Evolutionary conservation across 371 early-diverging fungal species (phyloP).

Genomic region (Mortierella sp.): DNA sequence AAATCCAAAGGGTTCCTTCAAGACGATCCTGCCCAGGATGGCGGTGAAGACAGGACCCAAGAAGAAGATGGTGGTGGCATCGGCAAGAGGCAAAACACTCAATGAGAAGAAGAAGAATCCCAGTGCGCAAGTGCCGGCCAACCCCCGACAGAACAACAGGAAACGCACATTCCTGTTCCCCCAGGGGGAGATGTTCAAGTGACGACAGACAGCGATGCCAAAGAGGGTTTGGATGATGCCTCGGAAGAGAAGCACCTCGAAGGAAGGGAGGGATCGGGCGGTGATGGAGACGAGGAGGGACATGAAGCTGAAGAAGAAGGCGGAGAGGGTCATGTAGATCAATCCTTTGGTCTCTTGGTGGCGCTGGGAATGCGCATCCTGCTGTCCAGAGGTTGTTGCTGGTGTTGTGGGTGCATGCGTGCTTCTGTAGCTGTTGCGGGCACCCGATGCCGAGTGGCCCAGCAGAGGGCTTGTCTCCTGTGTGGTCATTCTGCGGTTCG

Average conservation of each 20-base stretch:
- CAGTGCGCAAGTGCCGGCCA: slow-evolving; percentile 73
- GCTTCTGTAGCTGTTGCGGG: too few relatives aligned
- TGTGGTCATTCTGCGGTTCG: too few relatives aligned
- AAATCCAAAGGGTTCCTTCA: slow-evolving; percentile 72
- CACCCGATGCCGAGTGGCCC: too few relatives aligned
- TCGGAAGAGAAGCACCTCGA: slow-evolving; percentile 78
- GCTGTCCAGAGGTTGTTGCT: too few relatives aligned
- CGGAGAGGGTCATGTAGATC: slow-evolving; percentile 72
- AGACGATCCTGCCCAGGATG: slow-evolving; percentile 68
- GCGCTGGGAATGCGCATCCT: too few relatives aligned
- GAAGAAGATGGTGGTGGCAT: slow-evolving; percentile 84
- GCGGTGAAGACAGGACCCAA: slow-evolving; percentile 82
- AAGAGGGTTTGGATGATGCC: slow-evolving; percentile 70
- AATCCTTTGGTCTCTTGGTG: slow-evolving; percentile 60
- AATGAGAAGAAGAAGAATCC: slow-evolving; percentile 79
- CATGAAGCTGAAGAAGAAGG: slow-evolving; percentile 77
- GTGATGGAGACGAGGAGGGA: slow-evolving; percentile 76
- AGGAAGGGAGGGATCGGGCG: slow-evolving; percentile 64
- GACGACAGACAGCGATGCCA: slow-evolving; percentile 63
- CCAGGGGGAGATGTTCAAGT: slow-evolving; percentile 62
- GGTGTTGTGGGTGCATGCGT: too few relatives aligned
- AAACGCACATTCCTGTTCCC: slow-evolving; percentile 62
- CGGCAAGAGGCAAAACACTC: slow-evolving; percentile 74
- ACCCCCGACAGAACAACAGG: slow-evolving; percentile 72
- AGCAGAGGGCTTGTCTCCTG: too few relatives aligned